Conservation (phyloP, 2,329 filamentous ascomycete genomes). For the Leptosphaerulina australis region DNA sequence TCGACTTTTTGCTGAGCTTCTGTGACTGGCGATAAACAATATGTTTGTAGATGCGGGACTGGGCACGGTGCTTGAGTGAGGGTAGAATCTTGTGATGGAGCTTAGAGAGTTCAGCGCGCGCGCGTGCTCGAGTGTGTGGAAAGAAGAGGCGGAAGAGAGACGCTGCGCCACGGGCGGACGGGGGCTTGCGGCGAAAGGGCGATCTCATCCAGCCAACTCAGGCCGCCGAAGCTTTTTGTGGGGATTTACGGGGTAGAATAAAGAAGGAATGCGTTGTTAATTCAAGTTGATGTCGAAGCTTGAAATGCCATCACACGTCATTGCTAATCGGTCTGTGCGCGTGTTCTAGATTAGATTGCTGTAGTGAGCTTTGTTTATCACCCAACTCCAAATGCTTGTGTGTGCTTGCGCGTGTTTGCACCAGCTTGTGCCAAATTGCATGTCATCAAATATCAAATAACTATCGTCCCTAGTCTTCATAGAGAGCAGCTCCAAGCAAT, state of each 20-base stretch:
- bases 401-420: too few relatives aligned
- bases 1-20: constrained; percentile 37
- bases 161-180: constrained; percentile 36
- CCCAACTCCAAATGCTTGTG: neutral
- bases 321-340: constrained; percentile 14
- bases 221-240: constrained; percentile 16
- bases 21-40: constrained; percentile 66
- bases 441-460: neutral
- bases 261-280: constrained; percentile 1
- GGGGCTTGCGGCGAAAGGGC: constrained; percentile 39
- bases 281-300: constrained; percentile 17
- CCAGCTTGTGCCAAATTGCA: neutral
- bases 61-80: constrained; percentile 70
- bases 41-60: constrained; percentile 77
- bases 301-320: constrained; percentile 15
- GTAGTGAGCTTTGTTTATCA: neutral
- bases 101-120: constrained; percentile 68
- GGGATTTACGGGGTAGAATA: neutral
- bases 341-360: constrained; percentile 8
- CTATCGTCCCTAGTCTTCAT: neutral
- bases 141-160: constrained; percentile 70
- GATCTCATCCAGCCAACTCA: constrained; percentile 40
- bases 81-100: constrained; percentile 80
- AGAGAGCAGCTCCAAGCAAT: constrained; percentile 2
- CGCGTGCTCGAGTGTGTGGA: constrained; percentile 66